Evolutionary conservation across 495 filamentous ascomycete species (phyloP).

Genomic region (Rusavskia elegans): DNA sequence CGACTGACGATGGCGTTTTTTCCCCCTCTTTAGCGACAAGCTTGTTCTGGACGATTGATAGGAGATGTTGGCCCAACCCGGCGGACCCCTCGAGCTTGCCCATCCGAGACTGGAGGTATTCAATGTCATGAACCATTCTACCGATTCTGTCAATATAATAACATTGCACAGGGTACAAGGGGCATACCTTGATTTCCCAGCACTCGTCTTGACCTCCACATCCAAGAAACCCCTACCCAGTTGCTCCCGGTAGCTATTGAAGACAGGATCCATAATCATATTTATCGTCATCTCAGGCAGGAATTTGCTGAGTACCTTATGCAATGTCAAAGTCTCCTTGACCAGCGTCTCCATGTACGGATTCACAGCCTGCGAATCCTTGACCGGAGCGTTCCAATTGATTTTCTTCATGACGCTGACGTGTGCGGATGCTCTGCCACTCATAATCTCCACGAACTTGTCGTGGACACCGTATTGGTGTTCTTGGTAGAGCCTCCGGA

Average conservation of each 20-base stretch:
- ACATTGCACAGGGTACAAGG: slow-evolving; percentile 12
- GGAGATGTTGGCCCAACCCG: slow-evolving; percentile 49
- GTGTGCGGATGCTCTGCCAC: slow-evolving; percentile 52
- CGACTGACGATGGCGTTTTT: neutral
- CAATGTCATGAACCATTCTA: slow-evolving; percentile 69
- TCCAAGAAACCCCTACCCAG: slow-evolving; percentile 61
- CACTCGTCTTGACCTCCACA: slow-evolving; percentile 46
- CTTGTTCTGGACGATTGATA: slow-evolving; percentile 53
- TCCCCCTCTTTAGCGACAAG: neutral
- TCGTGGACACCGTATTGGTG: slow-evolving; percentile 89
- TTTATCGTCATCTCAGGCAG: slow-evolving; percentile 60
- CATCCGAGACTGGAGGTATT: slow-evolving; percentile 57
- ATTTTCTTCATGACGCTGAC: slow-evolving; percentile 61
- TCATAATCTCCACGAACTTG: slow-evolving; percentile 95
- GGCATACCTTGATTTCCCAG: slow-evolving; percentile 52
- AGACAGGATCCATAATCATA: slow-evolving; percentile 85
- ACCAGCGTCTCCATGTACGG: slow-evolving; percentile 83
- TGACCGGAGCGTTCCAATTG: slow-evolving; percentile 44
- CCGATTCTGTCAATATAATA: neutral
- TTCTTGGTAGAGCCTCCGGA: slow-evolving; percentile 75
- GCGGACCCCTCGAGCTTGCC: slow-evolving; percentile 68
- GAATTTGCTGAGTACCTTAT: slow-evolving; percentile 76
- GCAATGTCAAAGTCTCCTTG: slow-evolving; percentile 76
- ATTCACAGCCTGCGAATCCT: slow-evolving; percentile 28
- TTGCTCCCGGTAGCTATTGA: slow-evolving; percentile 71